A percentile compares a stretch with the other conserved stretches of the same genome.
phyloP scores from a whole-genome alignment of 73 alveolate species.

The Uronychia setigera region DNA sequence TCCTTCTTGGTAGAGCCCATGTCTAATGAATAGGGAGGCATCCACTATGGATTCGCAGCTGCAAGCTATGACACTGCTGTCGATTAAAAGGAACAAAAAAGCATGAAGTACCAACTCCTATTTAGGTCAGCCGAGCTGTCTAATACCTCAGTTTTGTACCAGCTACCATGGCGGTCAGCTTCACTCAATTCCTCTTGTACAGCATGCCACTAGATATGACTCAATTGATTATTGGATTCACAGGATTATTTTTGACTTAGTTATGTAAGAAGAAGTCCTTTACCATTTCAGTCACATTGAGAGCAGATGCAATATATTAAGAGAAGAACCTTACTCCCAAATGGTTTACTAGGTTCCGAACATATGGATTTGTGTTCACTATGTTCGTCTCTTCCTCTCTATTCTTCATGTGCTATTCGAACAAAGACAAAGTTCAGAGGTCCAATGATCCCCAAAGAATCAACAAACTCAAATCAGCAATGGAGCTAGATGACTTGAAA shows the following conservation, averaged over 20 bases:
- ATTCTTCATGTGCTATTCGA: constrained; percentile 19
- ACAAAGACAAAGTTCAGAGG: constrained; percentile 14
- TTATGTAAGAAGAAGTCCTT: no score
- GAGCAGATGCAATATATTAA: constrained; percentile 15
- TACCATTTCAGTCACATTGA: no score
- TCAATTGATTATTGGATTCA: constrained; percentile 6
- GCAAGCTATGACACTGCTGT: constrained; percentile 38
- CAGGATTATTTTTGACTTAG: constrained; percentile 31
- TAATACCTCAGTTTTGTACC: constrained; percentile 23
- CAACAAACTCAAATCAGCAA: constrained; percentile 27
- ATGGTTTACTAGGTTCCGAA: constrained; percentile 44
- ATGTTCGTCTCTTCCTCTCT: constrained; percentile 15
- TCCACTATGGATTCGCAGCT: constrained; percentile 55
- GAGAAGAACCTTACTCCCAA: constrained; percentile 33
- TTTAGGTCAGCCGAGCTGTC: constrained; percentile 12
- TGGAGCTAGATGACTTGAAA: constrained; percentile 41
- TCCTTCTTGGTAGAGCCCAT: constrained; percentile 21
- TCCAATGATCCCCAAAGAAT: constrained; percentile 31
- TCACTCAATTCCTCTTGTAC: constrained; percentile 13
- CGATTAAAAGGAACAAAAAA: neutral
- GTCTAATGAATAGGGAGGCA: constrained; percentile 38
- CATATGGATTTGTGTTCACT: constrained; percentile 2
- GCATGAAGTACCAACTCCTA: constrained; percentile 12
- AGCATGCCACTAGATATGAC: constrained; percentile 14
- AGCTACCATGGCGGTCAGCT: constrained; percentile 20